Base-by-base conservation (phyloP, 345 rosid genomes). In the Citropsis articulata region DNA sequence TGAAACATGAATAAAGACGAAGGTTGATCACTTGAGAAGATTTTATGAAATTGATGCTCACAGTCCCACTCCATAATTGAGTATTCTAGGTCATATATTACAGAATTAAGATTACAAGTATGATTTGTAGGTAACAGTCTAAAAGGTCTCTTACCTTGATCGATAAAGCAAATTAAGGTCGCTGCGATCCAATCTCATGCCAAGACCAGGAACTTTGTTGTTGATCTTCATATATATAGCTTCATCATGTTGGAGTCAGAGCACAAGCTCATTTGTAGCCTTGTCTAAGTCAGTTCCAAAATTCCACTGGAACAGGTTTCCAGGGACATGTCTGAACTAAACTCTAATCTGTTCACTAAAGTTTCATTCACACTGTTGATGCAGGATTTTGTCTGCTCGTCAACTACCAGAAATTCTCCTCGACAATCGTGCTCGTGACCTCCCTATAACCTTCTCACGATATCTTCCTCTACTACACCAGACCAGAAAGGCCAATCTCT, bases 191-290 rank as follows among this genome's bases (percentile, higher is more conserved):
- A 94, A 81, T 93, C 97, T 88, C 98, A 94, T 94, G 60, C 93
- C 95, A 62, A 93, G 91, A 75, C 98, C 98, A 21, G 98, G 98
- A 75, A 93, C 93, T 84, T 94, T 94, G 87, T 94, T 94, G 85
- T 94, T 94, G 83, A 94, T 91, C 92, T 89, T 94, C 66, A 94
- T 83, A 88, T 94, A 94, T 80, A 94, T 93, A 69, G 98, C 98
- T 88, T 94, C 98, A 84, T 94, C 98, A 69, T 98, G 98, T 81
- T 93, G 98, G 73, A 94, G 97, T 22, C 93, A 89, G 27, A 61
- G 65, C 7, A 61, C 65, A 10, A 25, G 19, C 31, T 25, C 65
- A 61, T 61, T 61, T 24, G 64, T 24, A 60, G 64, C 64, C 65
- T 61, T 61, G 31, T 25, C 30, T 24, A 27, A 61, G 27, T 61